Percentiles rank a stretch among this genome's conserved stretches.
phyloP scores from a whole-genome alignment of 1,284 basidiomycete genomes.

The Chondrostereum purpureum region DNA sequence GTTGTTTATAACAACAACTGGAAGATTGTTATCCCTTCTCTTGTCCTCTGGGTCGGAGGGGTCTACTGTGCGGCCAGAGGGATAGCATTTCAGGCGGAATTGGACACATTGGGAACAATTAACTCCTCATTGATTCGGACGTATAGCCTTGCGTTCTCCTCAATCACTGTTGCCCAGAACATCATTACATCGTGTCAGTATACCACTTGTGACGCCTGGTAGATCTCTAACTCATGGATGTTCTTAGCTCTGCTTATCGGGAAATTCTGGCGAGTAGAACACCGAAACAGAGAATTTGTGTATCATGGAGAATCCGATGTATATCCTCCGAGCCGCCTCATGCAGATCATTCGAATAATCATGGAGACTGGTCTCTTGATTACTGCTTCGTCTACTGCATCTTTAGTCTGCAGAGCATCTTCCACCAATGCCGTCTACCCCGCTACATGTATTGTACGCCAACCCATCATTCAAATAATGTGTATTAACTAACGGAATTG shows the following conservation, averaged over 20 bases:
- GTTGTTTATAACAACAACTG: slow-evolving; percentile 5
- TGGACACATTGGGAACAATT: not conserved
- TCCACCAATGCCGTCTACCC: slow-evolving; percentile 8
- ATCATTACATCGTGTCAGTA: slow-evolving; percentile 8
- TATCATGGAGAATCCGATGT: not conserved
- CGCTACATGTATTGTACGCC: slow-evolving; percentile 4
- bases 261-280: slow-evolving; percentile 9
- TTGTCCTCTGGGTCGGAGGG: slow-evolving; percentile 6
- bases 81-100: not conserved
- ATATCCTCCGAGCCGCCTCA: not conserved
- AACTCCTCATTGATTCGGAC: slow-evolving; percentile 1
- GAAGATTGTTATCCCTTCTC: slow-evolving; percentile 2
- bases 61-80: not conserved
- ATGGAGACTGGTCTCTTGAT: slow-evolving; percentile 7
- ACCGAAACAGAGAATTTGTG: slow-evolving; percentile 2
- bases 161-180: slow-evolving; percentile 9
- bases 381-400: slow-evolving; percentile 2
- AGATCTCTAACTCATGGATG: too few relatives aligned
- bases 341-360: slow-evolving; percentile 7
- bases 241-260: slow-evolving; percentile 6
- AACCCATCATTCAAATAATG: not conserved
- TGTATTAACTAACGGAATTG: not conserved
- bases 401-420: slow-evolving; percentile 3
- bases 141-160: slow-evolving; percentile 4
- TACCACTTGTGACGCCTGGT: too few relatives aligned